Base-by-base conservation (phyloP, 1,139 yeast species). In the Geotrichum histeridarum region DNA sequence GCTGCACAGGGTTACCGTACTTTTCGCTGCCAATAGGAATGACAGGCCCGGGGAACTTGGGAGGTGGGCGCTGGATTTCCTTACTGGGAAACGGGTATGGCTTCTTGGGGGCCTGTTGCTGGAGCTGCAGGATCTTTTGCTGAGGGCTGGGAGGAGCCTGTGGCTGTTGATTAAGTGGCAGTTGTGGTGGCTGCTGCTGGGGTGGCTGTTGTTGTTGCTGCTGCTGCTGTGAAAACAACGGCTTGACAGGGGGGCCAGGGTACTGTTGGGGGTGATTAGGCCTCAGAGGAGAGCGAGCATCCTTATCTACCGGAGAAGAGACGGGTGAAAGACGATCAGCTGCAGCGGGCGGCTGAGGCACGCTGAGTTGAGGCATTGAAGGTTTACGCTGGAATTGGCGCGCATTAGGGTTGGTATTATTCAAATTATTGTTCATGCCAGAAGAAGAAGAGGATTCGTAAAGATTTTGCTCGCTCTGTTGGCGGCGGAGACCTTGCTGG, bases 141-240 rank as follows among this genome's bases (percentile, higher is more conserved):
- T 42, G 48, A 38, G 60, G 54, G 47, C 64, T 62, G 18, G 56
- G 43, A 37, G 45, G 37, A 15, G 27, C 32, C 46, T 36, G 57
- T 14, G 31, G 51, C 47, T 48, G 58, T 32, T 50, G 57, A 18
- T 45, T 61, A 42, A 48, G 63, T 42, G 45, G 59, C 43, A 51
- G 61, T 37, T 51, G 57, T 46, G 27, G 67, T 65, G 30, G 67
- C 60, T 50, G 59, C 61, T 43, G 67, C 31, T 48, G 54, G 33
- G 54, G 58, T 33, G 48, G 58, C 51, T 38, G 52, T 15, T 15
- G 42, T 22, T 41, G 45, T 12, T 41, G 52, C 15, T 41, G 45
- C 36, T 42, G 35, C 8, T 31, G 57, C 27, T 47, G 54, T 8
- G 47, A 33, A 14, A 50, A 50, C 17, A 50, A 17, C 2, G 54